Percentiles rank a stretch among this genome's conserved stretches.
These are phyloP conservation scores for Pezicula radicicola DNA, from an alignment of 2,329 filamentous ascomycete species.

Conservation along the genomic window DNA sequence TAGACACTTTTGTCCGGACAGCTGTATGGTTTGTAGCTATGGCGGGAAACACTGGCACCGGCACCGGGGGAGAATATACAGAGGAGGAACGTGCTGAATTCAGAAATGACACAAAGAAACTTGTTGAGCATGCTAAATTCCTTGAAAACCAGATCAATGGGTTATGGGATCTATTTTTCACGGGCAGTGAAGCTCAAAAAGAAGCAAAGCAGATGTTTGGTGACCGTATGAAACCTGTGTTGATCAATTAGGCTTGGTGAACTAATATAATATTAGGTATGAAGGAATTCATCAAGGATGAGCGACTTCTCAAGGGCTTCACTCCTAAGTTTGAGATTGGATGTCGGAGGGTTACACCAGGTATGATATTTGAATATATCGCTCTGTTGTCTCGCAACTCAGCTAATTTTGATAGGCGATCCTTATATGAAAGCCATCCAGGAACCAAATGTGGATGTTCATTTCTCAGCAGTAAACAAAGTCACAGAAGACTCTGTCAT, in stretches of 20 bases:
- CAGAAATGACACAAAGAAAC: conserved; percentile 32
- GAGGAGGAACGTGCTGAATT: conserved; percentile 38
- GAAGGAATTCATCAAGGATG: conserved; percentile 47
- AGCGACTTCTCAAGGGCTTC: conserved; percentile 38
- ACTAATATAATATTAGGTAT: no score
- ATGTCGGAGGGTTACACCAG: conserved; percentile 37
- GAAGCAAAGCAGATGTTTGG: conserved; percentile 33
- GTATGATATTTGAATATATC: conserved; percentile 25
- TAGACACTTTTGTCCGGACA: conserved; percentile 48
- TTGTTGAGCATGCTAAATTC: conserved; percentile 19
- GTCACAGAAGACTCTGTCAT: conserved; percentile 43
- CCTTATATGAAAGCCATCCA: conserved; percentile 49
- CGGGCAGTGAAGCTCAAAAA: conserved; percentile 36
- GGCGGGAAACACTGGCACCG: conserved; percentile 40
- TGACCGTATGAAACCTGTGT: no score
- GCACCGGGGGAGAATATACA: conserved; percentile 40
- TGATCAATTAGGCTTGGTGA: no score
- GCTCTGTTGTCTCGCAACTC: not conserved
- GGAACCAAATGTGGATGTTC: conserved; percentile 46
- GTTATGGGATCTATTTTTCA: conserved; percentile 43
- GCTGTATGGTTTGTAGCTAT: conserved; percentile 46
- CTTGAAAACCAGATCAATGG: conserved; percentile 39
- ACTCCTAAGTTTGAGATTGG: conserved; percentile 40
- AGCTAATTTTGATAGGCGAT: conserved; percentile 31
- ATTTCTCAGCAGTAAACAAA: conserved; percentile 42